Base-by-base conservation (phyloP, 306 rosid species). In the Medicago arabica region DNA sequence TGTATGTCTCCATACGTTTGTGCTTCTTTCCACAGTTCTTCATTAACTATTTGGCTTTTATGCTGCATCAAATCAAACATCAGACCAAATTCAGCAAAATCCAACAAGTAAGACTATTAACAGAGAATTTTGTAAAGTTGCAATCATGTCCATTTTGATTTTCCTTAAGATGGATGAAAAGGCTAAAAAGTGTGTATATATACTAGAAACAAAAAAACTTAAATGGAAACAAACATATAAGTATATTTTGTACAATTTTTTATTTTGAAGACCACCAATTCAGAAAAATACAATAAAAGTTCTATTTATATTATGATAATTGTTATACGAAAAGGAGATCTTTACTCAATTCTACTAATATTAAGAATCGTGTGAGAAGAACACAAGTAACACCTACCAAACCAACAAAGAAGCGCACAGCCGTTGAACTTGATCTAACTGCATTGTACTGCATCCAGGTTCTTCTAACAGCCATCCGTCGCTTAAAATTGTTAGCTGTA, bases 361-460 rank as follows among this genome's bases (percentile, higher is more conserved):
- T 19, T 57, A 50, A 54, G 49, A 76, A 76, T 54, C 25, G 59
- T 44, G 47, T 2, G 53, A 78, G 74, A 28, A n/a, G 18, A 64
- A 61, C 43, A 64, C 13, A 81, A 47, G 77, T 34, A 79, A 82
- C 54, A 79, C 97, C 87, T 83, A 96, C 98, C 98, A 96, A 85
- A 81, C 99, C 99, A 82, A 96, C 99, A 79, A 96, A 92, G 88
- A 96, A 92, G 58, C 97, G 96, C 74, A 92, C 98, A 9, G 96
- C 96, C 44, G 88, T 87, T 38, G 47, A 55, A 74, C 86, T 87
- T 43, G 96, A 87, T 84, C 83, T 87, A 65, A 96, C 92, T 59
- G 85, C 90, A 75, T 89, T 77, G 75, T 92, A 96, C 85, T 96
- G 99, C 98, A 96, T 92, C 99, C 99, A 96, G n/a, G 99, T 89